A percentile compares a stretch with the other conserved stretches of the same genome.
Conservation (phyloP, 148 eudicot species). For the Camellia japonica region DNA sequence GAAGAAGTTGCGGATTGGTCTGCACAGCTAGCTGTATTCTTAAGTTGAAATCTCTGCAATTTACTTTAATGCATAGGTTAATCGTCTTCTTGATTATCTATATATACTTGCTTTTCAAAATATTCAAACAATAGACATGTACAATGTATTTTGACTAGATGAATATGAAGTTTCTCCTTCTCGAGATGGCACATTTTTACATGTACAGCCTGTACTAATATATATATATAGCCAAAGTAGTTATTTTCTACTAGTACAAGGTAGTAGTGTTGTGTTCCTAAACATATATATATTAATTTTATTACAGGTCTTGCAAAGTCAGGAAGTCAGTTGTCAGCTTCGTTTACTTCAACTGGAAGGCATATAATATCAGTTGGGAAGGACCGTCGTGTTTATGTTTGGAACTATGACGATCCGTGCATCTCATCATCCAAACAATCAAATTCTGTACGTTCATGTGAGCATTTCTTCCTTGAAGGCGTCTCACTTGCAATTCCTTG, state of each 20-base stretch:
- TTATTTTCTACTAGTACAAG: too few species aligned
- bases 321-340: constrained; percentile 65
- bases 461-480: constrained; percentile 49
- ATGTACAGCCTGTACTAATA: neutral
- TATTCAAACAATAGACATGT: neutral
- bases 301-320: constrained; percentile 59
- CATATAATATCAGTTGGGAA: constrained; percentile 68
- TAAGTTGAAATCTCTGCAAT: neutral
- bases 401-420: constrained; percentile 47
- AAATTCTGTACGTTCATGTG: constrained; percentile 57
- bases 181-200: too few species aligned
- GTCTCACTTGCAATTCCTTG: constrained; percentile 61
- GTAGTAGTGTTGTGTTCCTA: neutral
- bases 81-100: neutral
- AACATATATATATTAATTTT: neutral
- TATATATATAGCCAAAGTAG: neutral
- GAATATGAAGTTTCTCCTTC: neutral
- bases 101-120: neutral
- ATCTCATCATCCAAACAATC: constrained; percentile 27
- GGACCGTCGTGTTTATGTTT: constrained; percentile 62
- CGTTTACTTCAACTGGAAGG: constrained; percentile 47
- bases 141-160: neutral
- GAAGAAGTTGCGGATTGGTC: neutral
- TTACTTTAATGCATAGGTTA: neutral
- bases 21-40: constrained; percentile 8